Percentiles rank a stretch among this genome's conserved stretches.
These are phyloP conservation scores for Sphaerostilbella broomeana DNA, from an alignment of 2,329 filamentous ascomycete species.

Conservation along the genomic window DNA sequence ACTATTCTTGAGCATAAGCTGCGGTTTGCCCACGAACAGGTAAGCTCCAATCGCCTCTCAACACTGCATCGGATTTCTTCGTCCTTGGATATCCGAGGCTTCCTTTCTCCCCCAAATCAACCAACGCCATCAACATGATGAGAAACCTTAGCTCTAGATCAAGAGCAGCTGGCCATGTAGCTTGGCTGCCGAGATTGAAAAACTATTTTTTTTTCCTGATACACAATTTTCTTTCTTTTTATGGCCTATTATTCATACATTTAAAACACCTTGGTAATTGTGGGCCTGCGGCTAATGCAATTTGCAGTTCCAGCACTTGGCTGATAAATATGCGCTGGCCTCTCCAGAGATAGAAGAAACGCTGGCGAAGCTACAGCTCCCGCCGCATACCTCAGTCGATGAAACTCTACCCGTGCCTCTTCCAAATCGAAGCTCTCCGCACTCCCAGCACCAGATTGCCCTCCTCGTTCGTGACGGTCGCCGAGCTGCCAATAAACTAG, in stretches of 20 bases:
- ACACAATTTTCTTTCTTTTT: not conserved
- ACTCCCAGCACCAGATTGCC: constrained; percentile 49
- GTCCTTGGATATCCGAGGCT: too few species aligned
- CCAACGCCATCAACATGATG: constrained; percentile 31
- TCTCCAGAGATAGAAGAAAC: constrained; percentile 61
- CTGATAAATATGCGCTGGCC: constrained; percentile 61
- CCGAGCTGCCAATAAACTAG: constrained; percentile 48
- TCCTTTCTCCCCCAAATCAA: constrained; percentile 9
- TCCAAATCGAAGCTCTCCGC: constrained; percentile 38
- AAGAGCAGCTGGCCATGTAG: constrained; percentile 54
- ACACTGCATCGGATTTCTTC: constrained; percentile 6
- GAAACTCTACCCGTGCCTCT: constrained; percentile 47
- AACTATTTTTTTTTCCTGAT: constrained; percentile 28
- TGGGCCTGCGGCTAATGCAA: too few species aligned
- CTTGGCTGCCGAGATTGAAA: constrained; percentile 52
- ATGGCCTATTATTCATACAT: not conserved
- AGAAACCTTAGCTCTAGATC: constrained; percentile 74
- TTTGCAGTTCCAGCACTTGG: constrained; percentile 54
- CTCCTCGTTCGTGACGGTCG: constrained; percentile 59
- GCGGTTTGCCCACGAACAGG: constrained; percentile 60
- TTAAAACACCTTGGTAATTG: not conserved
- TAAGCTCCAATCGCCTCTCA: constrained; percentile 41
- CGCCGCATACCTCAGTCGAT: constrained; percentile 44
- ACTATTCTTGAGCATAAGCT: constrained; percentile 61
- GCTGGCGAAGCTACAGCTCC: constrained; percentile 59